Percentiles rank a stretch among this genome's conserved stretches.
phyloP scores from a whole-genome alignment of 108 stramenopile genomes.

The Cyclotella atomus region DNA sequence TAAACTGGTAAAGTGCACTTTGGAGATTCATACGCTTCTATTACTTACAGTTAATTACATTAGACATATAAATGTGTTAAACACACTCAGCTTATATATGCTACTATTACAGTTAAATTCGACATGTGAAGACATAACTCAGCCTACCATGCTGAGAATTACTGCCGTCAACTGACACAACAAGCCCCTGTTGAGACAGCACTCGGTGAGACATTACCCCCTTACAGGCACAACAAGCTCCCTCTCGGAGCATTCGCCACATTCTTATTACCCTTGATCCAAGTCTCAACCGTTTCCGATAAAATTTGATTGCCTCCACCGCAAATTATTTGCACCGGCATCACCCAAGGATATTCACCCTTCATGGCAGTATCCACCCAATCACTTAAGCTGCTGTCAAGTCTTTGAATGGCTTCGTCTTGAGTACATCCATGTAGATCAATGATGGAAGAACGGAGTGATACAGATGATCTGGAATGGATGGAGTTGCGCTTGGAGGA shows the following conservation, averaged over 20 bases:
- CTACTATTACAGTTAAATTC: too few relatives aligned
- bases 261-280: conserved; percentile 21
- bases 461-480: not conserved
- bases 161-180: not conserved
- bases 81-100: too few relatives aligned
- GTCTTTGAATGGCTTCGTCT: conserved; percentile 8
- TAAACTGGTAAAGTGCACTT: too few relatives aligned
- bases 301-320: conserved; percentile 28
- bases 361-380: conserved; percentile 22
- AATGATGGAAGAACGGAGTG: not conserved
- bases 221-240: not conserved
- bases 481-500: conserved; percentile 6
- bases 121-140: too few relatives aligned
- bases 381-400: conserved; percentile 2
- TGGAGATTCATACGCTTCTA: too few relatives aligned
- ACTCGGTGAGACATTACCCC: not conserved
- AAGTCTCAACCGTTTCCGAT: conserved; percentile 23
- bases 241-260: conserved; percentile 18
- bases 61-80: too few relatives aligned
- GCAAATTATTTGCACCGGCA: conserved; percentile 19
- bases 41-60: too few relatives aligned
- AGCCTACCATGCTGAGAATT: not conserved
- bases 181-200: not conserved
- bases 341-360: conserved; percentile 23
- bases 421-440: conserved; percentile 19